Evolutionary conservation across 805 yeast genomes (phyloP).

Genomic region (Lachancea dasiensis): DNA sequence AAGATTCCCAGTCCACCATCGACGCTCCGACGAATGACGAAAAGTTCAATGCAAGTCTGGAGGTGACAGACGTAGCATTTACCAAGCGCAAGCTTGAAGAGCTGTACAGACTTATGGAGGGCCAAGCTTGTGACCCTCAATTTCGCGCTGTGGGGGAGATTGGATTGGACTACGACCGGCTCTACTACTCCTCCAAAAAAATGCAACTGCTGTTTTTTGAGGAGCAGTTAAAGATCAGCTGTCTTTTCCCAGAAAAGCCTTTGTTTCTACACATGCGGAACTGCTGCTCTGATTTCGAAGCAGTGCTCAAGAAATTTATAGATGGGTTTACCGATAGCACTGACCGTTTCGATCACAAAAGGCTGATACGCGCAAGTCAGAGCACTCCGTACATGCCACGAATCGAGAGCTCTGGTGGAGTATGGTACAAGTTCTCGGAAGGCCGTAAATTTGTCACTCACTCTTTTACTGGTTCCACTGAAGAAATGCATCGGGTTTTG

Average conservation of each 20-base stretch:
- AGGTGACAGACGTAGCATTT: slow-evolving; percentile 10
- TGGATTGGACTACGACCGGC: slow-evolving; percentile 90
- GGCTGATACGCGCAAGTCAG: not conserved
- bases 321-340: slow-evolving; percentile 33
- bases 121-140: slow-evolving; percentile 38
- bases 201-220: slow-evolving; percentile 65
- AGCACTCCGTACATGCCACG: not conserved
- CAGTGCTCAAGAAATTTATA: slow-evolving; percentile 57
- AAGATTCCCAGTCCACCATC: slow-evolving; percentile 26
- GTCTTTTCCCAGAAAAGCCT: slow-evolving; percentile 51
- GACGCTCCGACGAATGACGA: slow-evolving; percentile 26
- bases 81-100: slow-evolving; percentile 31
- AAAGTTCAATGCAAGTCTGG: slow-evolving; percentile 14
- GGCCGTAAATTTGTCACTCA: slow-evolving; percentile 76
- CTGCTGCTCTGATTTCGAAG: slow-evolving; percentile 73
- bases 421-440: slow-evolving; percentile 30
- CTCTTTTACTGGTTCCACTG: slow-evolving; percentile 80
- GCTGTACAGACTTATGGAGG: slow-evolving; percentile 43
- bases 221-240: slow-evolving; percentile 59
- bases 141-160: slow-evolving; percentile 91
- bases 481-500: slow-evolving; percentile 55
- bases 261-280: slow-evolving; percentile 86
- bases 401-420: slow-evolving; percentile 9
- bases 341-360: slow-evolving; percentile 19
- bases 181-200: slow-evolving; percentile 64